Conservation (phyloP, 805 yeast species). For the Yarrowia sp. region DNA sequence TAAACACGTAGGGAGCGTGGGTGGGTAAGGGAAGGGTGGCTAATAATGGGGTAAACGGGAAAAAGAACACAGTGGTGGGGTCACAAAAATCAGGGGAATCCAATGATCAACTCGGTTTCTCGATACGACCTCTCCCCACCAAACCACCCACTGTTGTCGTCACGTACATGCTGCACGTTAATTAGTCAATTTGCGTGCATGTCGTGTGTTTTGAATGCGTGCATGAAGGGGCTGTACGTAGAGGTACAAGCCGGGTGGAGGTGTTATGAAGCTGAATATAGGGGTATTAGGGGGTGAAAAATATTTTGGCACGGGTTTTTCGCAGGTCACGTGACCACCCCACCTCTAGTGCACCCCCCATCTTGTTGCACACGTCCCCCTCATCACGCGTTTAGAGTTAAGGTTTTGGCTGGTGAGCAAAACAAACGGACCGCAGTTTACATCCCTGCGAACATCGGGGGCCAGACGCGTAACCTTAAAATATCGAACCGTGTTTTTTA, state of each 20-base stretch:
- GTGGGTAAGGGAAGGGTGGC: neutral
- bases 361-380: too few relatives aligned
- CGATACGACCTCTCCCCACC: neutral
- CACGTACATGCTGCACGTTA: neutral
- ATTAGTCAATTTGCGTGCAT: constrained; percentile 25
- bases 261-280: neutral
- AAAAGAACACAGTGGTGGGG: neutral
- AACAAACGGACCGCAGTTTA: too few relatives aligned
- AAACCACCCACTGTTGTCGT: neutral
- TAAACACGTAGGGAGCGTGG: neutral
- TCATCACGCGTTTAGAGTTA: too few relatives aligned
- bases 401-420: neutral
- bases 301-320: too few relatives aligned
- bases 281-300: too few relatives aligned
- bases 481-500: neutral
- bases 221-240: neutral
- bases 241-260: too few relatives aligned
- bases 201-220: constrained; percentile 15
- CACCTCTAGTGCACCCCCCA: too few relatives aligned
- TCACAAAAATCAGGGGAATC: neutral
- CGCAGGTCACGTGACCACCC: too few relatives aligned
- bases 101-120: too few relatives aligned
- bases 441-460: neutral
- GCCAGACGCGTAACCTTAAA: constrained; percentile 8
- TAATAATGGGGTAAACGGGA: neutral